phyloP scores from a whole-genome alignment of 176 grass and related monocot species.

The Raddia guianensis region DNA sequence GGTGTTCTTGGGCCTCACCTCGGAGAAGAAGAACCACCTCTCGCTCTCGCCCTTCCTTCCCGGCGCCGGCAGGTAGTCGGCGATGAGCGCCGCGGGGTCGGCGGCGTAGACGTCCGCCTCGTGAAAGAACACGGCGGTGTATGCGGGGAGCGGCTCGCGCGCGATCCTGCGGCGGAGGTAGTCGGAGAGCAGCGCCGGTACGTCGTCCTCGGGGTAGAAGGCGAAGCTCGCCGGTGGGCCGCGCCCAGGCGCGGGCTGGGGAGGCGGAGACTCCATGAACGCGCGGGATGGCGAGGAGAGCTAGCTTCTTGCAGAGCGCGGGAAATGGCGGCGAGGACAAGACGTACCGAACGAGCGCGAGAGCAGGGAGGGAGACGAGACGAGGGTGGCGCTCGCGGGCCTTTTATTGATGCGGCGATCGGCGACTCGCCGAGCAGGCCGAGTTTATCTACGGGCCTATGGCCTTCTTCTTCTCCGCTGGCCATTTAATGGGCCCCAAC shows the following conservation, averaged over 20 bases:
- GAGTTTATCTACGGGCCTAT: too few relatives aligned
- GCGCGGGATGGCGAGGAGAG: too few relatives aligned
- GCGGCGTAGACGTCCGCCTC: not conserved
- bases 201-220: not conserved
- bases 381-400: too few relatives aligned
- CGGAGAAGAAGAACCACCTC: conserved; percentile 14
- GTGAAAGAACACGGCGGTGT: not conserved
- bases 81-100: not conserved
- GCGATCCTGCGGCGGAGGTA: not conserved
- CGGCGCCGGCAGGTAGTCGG: not conserved
- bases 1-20: not conserved
- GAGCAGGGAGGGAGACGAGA: too few relatives aligned
- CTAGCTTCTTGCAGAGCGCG: too few relatives aligned
- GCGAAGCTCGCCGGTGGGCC: not conserved
- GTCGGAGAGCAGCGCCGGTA: not conserved
- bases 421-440: too few relatives aligned
- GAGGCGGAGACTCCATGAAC: not conserved
- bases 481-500: too few relatives aligned
- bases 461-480: too few relatives aligned
- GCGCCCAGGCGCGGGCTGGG: not conserved
- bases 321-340: too few relatives aligned
- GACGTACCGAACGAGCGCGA: too few relatives aligned
- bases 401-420: too few relatives aligned
- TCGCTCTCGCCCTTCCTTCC: not conserved
- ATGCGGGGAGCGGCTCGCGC: not conserved